Percentiles rank a stretch among this genome's conserved stretches.
Conservation (phyloP, 441 rosid species). For the Adansonia gregorii region DNA sequence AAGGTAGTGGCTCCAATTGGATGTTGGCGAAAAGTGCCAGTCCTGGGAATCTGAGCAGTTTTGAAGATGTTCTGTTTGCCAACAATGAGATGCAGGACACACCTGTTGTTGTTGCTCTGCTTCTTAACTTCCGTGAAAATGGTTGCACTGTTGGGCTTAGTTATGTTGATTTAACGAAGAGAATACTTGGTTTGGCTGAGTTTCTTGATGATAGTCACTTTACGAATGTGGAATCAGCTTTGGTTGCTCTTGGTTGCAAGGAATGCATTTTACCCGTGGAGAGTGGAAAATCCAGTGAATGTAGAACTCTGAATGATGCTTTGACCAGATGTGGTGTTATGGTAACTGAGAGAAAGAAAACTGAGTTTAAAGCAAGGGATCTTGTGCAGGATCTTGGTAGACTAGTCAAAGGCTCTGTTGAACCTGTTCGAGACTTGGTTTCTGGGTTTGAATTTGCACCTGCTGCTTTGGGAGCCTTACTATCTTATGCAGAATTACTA, state of each 20-base stretch:
- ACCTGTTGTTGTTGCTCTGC: slow-evolving; percentile 78
- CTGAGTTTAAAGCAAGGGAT: slow-evolving; percentile 87
- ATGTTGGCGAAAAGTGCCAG: slow-evolving; percentile 78
- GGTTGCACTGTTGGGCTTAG: slow-evolving; percentile 79
- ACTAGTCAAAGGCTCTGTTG: slow-evolving; percentile 82
- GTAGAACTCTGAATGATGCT: slow-evolving; percentile 63
- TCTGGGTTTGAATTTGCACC: slow-evolving; percentile 85
- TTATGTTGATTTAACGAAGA: slow-evolving; percentile 82
- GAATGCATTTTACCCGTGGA: slow-evolving; percentile 92
- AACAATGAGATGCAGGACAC: slow-evolving; percentile 96
- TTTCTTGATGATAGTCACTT: slow-evolving; percentile 95
- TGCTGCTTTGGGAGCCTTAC: slow-evolving; percentile 81
- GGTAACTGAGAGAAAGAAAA: slow-evolving; percentile 88
- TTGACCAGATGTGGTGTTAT: slow-evolving; percentile 77
- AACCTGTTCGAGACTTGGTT: slow-evolving; percentile 83
- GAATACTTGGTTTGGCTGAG: slow-evolving; percentile 83
- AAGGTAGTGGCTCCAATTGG: slow-evolving; percentile 97
- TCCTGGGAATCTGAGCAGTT: slow-evolving; percentile 94
- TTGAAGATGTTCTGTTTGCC: slow-evolving; percentile 94
- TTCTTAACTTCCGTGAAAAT: slow-evolving; percentile 64
- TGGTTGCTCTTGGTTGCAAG: slow-evolving; percentile 93
- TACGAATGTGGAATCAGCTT: slow-evolving; percentile 85
- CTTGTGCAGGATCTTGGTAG: slow-evolving; percentile 86
- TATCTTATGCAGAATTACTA: slow-evolving; percentile 83
- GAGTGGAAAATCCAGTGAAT: slow-evolving; percentile 59